Conservation (phyloP, 1,284 basidiomycete genomes). For the Pterula multifida region DNA sequence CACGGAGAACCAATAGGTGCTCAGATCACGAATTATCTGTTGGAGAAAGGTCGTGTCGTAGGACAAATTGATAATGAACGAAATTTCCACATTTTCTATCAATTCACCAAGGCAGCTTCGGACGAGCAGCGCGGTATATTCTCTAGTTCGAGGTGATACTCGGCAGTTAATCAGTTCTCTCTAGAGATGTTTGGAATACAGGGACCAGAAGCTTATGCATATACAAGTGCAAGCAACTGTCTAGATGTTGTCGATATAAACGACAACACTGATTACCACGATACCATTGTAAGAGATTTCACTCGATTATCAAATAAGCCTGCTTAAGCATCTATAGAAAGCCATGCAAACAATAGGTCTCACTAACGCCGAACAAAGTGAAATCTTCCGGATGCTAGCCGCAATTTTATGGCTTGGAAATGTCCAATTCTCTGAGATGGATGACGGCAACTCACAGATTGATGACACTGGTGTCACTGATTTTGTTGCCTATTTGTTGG, state of each 20-base stretch:
- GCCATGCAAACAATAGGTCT: slow-evolving; percentile 95
- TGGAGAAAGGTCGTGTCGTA: slow-evolving; percentile 96
- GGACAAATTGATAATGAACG: slow-evolving; percentile 95
- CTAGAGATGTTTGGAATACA: slow-evolving; percentile 93
- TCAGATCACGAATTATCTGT: slow-evolving; percentile 95
- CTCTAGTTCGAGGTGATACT: slow-evolving; percentile 1
- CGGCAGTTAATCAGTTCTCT: slow-evolving; percentile 9
- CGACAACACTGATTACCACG: slow-evolving; percentile 78
- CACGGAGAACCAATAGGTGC: slow-evolving; percentile 93
- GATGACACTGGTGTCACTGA: slow-evolving; percentile 86
- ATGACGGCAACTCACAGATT: slow-evolving; percentile 81
- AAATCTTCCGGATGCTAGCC: slow-evolving; percentile 92
- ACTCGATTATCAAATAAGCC: not conserved
- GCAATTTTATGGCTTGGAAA: slow-evolving; percentile 96
- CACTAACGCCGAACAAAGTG: slow-evolving; percentile 72
- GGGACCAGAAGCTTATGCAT: slow-evolving; percentile 91
- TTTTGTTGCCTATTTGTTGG: slow-evolving; percentile 93
- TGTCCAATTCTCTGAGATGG: slow-evolving; percentile 79
- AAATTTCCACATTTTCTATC: slow-evolving; percentile 99
- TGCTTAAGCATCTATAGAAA: slow-evolving; percentile 34
- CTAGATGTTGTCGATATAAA: slow-evolving; percentile 88
- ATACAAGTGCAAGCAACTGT: slow-evolving; percentile 88
- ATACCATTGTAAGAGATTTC: slow-evolving; percentile 61
- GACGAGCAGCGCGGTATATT: slow-evolving; percentile 66
- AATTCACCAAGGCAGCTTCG: slow-evolving; percentile 94